Conservation (phyloP, 768 basidiomycete species). For the Pleurotus platypus region DNA sequence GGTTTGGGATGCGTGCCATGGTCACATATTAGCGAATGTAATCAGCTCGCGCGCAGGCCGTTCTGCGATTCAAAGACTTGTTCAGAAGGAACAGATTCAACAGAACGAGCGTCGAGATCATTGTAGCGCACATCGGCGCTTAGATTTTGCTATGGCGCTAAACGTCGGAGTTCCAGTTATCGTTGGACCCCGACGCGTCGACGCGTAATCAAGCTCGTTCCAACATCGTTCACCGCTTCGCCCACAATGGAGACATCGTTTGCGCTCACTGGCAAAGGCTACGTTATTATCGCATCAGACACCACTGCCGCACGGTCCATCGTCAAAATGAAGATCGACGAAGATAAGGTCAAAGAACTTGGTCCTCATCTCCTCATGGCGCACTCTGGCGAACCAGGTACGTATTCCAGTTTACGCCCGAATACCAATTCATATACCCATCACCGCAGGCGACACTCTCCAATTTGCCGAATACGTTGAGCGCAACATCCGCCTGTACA, state of each 20-base stretch:
- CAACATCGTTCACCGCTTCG: conserved; percentile 6
- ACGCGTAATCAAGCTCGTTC: conserved; percentile 5
- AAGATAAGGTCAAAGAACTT: conserved; percentile 93
- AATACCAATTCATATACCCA: conserved; percentile 2
- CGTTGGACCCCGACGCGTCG: conserved; percentile 2
- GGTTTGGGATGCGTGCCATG: too few species aligned
- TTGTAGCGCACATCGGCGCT: too few species aligned
- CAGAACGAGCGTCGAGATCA: too few species aligned
- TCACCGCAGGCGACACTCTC: conserved; percentile 77
- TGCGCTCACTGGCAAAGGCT: conserved; percentile 89
- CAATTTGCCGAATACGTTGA: conserved; percentile 97
- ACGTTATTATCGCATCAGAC: conserved; percentile 90
- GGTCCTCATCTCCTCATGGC: conserved; percentile 93
- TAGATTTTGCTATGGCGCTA: too few species aligned
- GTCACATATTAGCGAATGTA: too few species aligned
- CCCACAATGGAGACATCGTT: conserved; percentile 86
- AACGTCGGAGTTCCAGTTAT: too few species aligned
- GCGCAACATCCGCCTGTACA: conserved; percentile 92
- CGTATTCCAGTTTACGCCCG: conserved; percentile 16
- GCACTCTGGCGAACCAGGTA: conserved; percentile 91
- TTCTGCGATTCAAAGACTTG: too few species aligned
- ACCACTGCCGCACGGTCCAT: conserved; percentile 87
- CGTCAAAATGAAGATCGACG: conserved; percentile 95
- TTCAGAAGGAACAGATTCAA: too few species aligned
- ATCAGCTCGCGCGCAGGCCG: too few species aligned